Percentiles rank a stretch among this genome's conserved stretches.
These are phyloP conservation scores for Kodamaea sagamina DNA, from an alignment of 805 yeast genomes.

Conservation along the genomic window DNA sequence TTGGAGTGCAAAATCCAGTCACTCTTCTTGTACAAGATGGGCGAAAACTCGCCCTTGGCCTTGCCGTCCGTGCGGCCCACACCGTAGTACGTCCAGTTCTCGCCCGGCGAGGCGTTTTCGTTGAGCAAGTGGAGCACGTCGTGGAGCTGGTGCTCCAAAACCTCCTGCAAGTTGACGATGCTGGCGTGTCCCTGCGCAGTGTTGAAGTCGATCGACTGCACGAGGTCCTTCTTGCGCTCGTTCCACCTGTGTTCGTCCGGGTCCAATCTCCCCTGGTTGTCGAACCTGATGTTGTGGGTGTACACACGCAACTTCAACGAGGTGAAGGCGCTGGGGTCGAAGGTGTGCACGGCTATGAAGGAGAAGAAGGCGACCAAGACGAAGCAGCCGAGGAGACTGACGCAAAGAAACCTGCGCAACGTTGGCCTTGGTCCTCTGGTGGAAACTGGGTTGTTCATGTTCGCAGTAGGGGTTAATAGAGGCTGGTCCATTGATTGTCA, in stretches of 20 bases:
- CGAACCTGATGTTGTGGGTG: constrained; percentile 50
- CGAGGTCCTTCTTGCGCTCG: constrained; percentile 39
- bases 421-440: constrained; percentile 1
- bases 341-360: constrained; percentile 1
- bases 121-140: constrained; percentile 33
- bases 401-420: constrained; percentile 2
- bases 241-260: constrained; percentile 49
- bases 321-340: not conserved
- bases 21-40: constrained; percentile 32
- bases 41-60: constrained; percentile 36
- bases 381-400: not conserved
- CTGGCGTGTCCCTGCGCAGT: constrained; percentile 25
- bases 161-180: constrained; percentile 45
- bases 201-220: constrained; percentile 43
- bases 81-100: constrained; percentile 39
- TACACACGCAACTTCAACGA: constrained; percentile 27
- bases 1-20: constrained; percentile 36
- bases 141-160: constrained; percentile 35
- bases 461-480: not conserved
- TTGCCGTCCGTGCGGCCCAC: constrained; percentile 39
- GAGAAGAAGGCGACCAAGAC: not conserved
- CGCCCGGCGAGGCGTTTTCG: constrained; percentile 23
- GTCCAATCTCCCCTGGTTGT: constrained; percentile 32
- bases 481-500: not conserved
- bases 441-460: not conserved